Conservation (phyloP, 305 asterid genomes). For the Ajuga reptans region DNA sequence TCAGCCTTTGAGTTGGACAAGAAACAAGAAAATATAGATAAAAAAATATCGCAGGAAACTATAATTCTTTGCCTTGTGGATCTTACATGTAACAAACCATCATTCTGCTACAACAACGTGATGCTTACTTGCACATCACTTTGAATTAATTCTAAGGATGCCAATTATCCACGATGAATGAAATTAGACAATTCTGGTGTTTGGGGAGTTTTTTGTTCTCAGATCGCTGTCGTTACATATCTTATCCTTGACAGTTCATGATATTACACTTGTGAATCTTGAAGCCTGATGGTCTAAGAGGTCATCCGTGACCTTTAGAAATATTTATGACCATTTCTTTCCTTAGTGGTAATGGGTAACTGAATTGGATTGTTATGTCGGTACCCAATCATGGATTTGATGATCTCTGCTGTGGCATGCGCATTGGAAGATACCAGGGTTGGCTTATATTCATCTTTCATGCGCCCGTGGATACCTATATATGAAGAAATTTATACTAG, state of each 20-base stretch:
- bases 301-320: constrained; percentile 20
- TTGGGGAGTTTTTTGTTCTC: background rate
- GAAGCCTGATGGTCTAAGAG: constrained; percentile 16
- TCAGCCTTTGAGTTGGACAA: constrained; percentile 38
- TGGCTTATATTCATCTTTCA: constrained; percentile 13
- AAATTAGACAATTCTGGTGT: constrained; percentile 11
- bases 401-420: background rate
- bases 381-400: constrained; percentile 15
- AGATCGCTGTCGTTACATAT: background rate
- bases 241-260: constrained; percentile 20
- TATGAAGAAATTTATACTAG: constrained; percentile 14
- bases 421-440: constrained; percentile 17
- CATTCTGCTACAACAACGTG: constrained; percentile 22
- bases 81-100: constrained; percentile 19
- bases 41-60: constrained; percentile 17
- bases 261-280: constrained; percentile 16
- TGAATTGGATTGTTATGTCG: constrained; percentile 12
- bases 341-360: constrained; percentile 20
- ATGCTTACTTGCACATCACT: constrained; percentile 15
- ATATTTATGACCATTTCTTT: constrained; percentile 12
- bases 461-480: constrained; percentile 14
- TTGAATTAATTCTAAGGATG: constrained; percentile 15
- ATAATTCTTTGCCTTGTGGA: constrained; percentile 24
- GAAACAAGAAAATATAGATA: constrained; percentile 25
- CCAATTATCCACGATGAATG: constrained; percentile 15